Evolutionary conservation across 2,329 filamentous ascomycete species (phyloP), one percentile per base, ranked within the genome.

Genomic region (Didymellaceae sp.): DNA sequence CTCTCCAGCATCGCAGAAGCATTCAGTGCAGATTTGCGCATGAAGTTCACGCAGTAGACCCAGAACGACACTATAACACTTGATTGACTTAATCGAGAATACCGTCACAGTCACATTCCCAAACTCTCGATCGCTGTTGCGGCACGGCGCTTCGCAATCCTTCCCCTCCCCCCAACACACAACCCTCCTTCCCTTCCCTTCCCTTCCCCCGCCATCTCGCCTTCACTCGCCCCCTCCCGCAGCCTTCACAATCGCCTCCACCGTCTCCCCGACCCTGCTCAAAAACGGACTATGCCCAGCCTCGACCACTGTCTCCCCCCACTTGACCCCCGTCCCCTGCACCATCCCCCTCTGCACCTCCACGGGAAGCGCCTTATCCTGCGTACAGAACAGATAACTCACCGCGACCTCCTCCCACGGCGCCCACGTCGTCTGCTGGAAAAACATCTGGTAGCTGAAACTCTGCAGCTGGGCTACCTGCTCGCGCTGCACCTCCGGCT

Each of bases 241-340:
- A 6, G 39, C 39, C 26, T 21, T 20, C 20, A 39, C 33, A 43
- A 43, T 38, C 8, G 25, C 46, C 3, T 9, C 26, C 1, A 31
- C 28, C 6, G 17, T 21, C 33, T 39, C 39, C 13, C 32, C 39
- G 1, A 44, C 38, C 38, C n/a, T 37, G 2, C 5, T 11, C 21
- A 50, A 24, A 44, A 50, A 50, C 14, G 33, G 46, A 34, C 46
- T 50, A 28, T 50, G 46, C 4, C 46, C 10, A 1, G 39, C 40
- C 39, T 39, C 39, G 2, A 50, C 18, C 16, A 17, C 21, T 14
- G 16, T 28, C 33, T 44, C 46, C 26, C n/a, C 21, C 13, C 32
- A 49, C 9, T 2, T 4, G 4, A 6, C 39, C 7, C 45, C 45
- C 1, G 6, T 17, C 11, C 20, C 38, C 32, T 43, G 3, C 2